A percentile compares a stretch with the other conserved stretches of the same genome.
These are phyloP conservation scores for Lotmaria passim DNA, from an alignment of 208 protist genomes.

Conservation along the genomic window DNA sequence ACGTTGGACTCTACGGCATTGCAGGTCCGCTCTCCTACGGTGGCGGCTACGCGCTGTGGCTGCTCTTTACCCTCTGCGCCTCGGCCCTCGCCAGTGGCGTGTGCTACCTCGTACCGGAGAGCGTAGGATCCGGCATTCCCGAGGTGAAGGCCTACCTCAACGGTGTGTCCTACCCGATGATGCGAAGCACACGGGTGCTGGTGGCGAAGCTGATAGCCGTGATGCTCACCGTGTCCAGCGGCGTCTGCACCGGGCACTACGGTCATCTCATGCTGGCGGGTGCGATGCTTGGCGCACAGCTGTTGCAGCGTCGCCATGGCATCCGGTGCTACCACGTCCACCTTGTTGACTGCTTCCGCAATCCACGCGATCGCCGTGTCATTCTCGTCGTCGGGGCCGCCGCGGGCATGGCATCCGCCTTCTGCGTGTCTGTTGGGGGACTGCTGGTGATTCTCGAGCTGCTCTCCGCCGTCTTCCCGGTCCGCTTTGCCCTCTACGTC, in stretches of 20 bases:
- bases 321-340: conserved; percentile 53
- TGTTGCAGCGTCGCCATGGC: conserved; percentile 40
- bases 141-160: conserved; percentile 65
- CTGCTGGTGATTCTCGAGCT: conserved; percentile 64
- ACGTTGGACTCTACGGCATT: conserved; percentile 33
- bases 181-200: conserved; percentile 42
- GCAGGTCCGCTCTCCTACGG: conserved; percentile 30
- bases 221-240: conserved; percentile 48
- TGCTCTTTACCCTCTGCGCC: conserved; percentile 37
- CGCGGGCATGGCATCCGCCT: conserved; percentile 54
- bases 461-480: conserved; percentile 51
- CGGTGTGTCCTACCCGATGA: conserved; percentile 53
- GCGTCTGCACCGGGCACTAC: conserved; percentile 54
- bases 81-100: conserved; percentile 45
- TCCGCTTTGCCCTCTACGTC: conserved; percentile 64
- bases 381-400: conserved; percentile 57
- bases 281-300: conserved; percentile 60
- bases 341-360: conserved; percentile 65
- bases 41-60: conserved; percentile 38
- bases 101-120: conserved; percentile 44
- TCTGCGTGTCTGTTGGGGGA: conserved; percentile 58
- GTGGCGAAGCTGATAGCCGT: conserved; percentile 45
- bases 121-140: conserved; percentile 45
- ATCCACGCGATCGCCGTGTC: conserved; percentile 54
- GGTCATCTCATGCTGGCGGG: conserved; percentile 50